Conservation (phyloP, 2,329 filamentous ascomycete genomes). For the Xylaria polymorpha region DNA sequence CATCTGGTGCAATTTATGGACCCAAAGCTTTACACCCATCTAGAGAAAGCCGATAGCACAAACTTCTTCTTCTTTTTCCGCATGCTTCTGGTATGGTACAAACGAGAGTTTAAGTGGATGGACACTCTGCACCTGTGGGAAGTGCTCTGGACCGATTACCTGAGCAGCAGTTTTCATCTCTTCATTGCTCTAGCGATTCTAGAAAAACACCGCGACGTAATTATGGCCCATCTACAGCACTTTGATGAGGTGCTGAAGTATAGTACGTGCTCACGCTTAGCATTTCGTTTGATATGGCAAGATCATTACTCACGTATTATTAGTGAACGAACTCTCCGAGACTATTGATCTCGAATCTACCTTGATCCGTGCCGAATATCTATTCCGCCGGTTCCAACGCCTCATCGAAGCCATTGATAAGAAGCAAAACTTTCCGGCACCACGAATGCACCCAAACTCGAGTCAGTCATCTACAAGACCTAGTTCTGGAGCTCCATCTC, state of each 20-base stretch:
- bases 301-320: constrained; percentile 32
- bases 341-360: constrained; percentile 92
- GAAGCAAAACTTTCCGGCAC: constrained; percentile 83
- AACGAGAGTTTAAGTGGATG: constrained; percentile 92
- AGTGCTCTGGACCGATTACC: constrained; percentile 90
- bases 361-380: constrained; percentile 84
- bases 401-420: constrained; percentile 93
- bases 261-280: constrained; percentile 64
- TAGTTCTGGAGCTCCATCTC: constrained; percentile 33
- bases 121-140: constrained; percentile 94
- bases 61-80: constrained; percentile 99
- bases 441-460: constrained; percentile 49
- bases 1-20: constrained; percentile 98
- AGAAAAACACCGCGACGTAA: constrained; percentile 95
- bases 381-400: constrained; percentile 89
- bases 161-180: constrained; percentile 90
- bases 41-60: constrained; percentile 90
- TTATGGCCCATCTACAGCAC: constrained; percentile 91
- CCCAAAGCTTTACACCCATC: constrained; percentile 89
- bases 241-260: constrained; percentile 99
- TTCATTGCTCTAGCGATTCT: constrained; percentile 94
- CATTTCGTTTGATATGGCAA: constrained; percentile 1
- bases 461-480: constrained; percentile 38
- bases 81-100: constrained; percentile 99
- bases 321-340: constrained; percentile 93